phyloP scores from a whole-genome alignment of 768 basidiomycete genomes.

The Hygrocybe punicea region DNA sequence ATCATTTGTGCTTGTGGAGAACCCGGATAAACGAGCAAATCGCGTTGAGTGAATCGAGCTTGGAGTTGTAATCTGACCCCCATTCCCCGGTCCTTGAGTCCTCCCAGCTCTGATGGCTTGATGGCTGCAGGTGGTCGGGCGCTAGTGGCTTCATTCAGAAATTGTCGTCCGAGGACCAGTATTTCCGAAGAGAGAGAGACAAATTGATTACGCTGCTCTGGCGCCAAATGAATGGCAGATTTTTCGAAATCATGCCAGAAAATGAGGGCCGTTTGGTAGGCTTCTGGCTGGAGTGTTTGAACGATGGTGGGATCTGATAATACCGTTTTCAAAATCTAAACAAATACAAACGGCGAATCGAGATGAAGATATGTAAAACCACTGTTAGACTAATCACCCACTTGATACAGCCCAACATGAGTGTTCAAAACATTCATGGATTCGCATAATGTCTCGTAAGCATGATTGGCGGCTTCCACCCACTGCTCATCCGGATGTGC shows the following conservation, averaged over 20 bases:
- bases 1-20: constrained; percentile 93
- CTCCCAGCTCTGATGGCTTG: constrained; percentile 63
- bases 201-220: constrained; percentile 71
- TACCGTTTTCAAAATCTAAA: constrained; percentile 67
- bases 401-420: constrained; percentile 84
- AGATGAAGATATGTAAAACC: constrained; percentile 9
- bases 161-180: constrained; percentile 79
- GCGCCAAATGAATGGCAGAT: constrained; percentile 88
- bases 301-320: constrained; percentile 66
- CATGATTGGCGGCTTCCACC: constrained; percentile 79
- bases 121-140: constrained; percentile 66
- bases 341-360: constrained; percentile 16
- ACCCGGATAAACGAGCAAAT: constrained; percentile 77
- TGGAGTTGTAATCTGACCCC: constrained; percentile 70
- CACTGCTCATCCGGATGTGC: constrained; percentile 85
- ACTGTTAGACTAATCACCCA: constrained; percentile 41
- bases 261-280: constrained; percentile 82
- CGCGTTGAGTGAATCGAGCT: constrained; percentile 71
- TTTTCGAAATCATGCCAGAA: constrained; percentile 98
- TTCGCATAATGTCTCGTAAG: constrained; percentile 90
- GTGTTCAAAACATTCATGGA: constrained; percentile 98
- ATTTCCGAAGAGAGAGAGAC: constrained; percentile 90
- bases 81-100: constrained; percentile 74
- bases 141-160: constrained; percentile 64
- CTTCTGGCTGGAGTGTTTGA: constrained; percentile 65